Percentiles rank a stretch among this genome's conserved stretches.
Evolutionary conservation across 495 filamentous ascomycete genomes (phyloP).

Genomic region (Glutinoglossum americanum): DNA sequence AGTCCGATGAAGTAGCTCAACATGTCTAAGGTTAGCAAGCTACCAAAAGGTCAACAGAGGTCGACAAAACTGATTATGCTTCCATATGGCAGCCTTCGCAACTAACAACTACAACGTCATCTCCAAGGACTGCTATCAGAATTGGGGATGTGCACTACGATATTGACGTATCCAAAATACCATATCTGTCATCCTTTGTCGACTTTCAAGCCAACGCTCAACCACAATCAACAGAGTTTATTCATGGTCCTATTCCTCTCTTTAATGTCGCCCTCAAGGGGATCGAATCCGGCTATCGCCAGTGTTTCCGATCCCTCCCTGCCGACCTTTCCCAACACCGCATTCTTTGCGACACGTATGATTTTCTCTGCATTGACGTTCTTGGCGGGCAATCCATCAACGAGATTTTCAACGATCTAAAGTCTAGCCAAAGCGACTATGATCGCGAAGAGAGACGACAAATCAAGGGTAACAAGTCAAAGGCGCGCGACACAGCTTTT

Average conservation of each 20-base stretch:
- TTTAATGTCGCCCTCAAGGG: conserved; percentile 13
- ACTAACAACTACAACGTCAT: too few relatives aligned
- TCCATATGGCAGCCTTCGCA: too few relatives aligned
- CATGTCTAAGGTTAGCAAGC: not conserved
- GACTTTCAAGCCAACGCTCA: conserved; percentile 7
- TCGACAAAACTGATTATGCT: not conserved
- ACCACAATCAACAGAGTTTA: conserved; percentile 12
- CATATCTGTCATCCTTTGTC: not conserved
- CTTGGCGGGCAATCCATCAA: conserved; percentile 13
- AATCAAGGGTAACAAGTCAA: conserved; percentile 9
- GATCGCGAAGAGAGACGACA: conserved; percentile 8
- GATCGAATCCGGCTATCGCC: conserved; percentile 13
- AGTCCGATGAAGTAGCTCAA: not conserved
- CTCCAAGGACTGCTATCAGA: not conserved
- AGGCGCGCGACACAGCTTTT: conserved; percentile 13
- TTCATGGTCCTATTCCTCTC: conserved; percentile 12
- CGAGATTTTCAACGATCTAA: conserved; percentile 11
- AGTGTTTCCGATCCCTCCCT: conserved; percentile 13
- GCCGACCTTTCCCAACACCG: conserved; percentile 12
- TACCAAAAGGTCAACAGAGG: not conserved
- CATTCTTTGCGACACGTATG: conserved; percentile 12
- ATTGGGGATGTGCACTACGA: not conserved
- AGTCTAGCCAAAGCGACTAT: conserved; percentile 12
- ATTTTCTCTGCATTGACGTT: conserved; percentile 12
- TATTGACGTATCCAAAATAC: not conserved